Percentiles rank a stretch among this genome's conserved stretches.
Conservation (phyloP, 306 rosid species). For the Sicyos baderoa region DNA sequence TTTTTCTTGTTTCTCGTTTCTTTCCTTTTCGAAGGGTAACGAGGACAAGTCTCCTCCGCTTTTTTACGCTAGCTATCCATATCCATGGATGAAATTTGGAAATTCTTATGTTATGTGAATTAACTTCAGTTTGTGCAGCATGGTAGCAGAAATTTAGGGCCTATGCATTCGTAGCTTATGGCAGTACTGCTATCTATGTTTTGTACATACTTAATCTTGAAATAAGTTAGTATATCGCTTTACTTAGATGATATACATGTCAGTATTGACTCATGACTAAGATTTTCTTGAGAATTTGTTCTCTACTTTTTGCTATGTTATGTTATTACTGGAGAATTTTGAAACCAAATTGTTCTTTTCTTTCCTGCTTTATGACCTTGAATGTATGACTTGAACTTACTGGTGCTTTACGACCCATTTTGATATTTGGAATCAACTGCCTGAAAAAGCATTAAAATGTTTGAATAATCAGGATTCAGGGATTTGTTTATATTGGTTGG, state of each 20-base stretch:
- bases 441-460: background rate
- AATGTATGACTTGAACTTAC: background rate
- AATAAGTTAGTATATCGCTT: slow-evolving; percentile 30
- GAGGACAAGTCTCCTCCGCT: slow-evolving; percentile 29
- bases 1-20: slow-evolving; percentile 31
- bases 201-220: slow-evolving; percentile 29
- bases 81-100: slow-evolving; percentile 32
- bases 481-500: background rate
- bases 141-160: slow-evolving; percentile 38
- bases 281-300: background rate
- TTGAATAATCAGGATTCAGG: background rate
- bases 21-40: background rate
- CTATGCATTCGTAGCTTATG: slow-evolving; percentile 15
- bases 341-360: background rate
- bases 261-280: slow-evolving; percentile 9
- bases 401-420: background rate
- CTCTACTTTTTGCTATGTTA: background rate
- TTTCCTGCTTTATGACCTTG: background rate
- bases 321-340: background rate
- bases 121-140: slow-evolving; percentile 48
- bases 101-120: slow-evolving; percentile 28
- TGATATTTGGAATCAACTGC: background rate
- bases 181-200: slow-evolving; percentile 32
- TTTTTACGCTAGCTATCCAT: slow-evolving; percentile 21
- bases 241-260: background rate